Percentiles rank a stretch among this genome's conserved stretches.
These are phyloP conservation scores for Dactylellina drechsleri DNA, from an alignment of 2,329 filamentous ascomycete genomes.

Conservation along the genomic window DNA sequence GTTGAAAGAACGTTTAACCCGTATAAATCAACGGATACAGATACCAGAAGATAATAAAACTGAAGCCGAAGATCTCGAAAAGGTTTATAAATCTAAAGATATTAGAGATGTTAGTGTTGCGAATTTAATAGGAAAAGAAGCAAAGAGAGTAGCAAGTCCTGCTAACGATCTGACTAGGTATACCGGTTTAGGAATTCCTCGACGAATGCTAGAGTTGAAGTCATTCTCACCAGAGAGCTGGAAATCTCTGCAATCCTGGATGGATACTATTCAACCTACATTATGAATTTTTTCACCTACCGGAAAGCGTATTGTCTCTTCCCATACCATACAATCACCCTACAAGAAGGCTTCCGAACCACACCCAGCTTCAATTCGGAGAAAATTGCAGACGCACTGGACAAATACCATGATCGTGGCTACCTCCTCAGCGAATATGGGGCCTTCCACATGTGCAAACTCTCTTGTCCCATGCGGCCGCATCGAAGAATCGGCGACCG, in stretches of 20 bases:
- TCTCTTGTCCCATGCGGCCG: constrained; percentile 19
- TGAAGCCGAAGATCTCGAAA: constrained; percentile 7
- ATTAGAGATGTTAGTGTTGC: constrained; percentile 22
- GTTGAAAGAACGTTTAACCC: not conserved
- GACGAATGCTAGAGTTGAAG: constrained; percentile 2
- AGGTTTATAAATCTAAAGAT: constrained; percentile 14
- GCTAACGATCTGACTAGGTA: constrained; percentile 5
- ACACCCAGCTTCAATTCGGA: not conserved
- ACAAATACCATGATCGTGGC: constrained; percentile 12
- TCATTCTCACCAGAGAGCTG: constrained; percentile 13
- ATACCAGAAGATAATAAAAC: not conserved
- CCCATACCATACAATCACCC: constrained; percentile 20
- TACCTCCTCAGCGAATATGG: constrained; percentile 13
- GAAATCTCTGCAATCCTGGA: constrained; percentile 16
- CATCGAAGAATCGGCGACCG: constrained; percentile 28
- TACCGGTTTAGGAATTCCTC: not conserved
- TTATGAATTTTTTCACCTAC: constrained; percentile 46
- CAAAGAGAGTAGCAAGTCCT: not conserved
- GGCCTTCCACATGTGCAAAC: constrained; percentile 10
- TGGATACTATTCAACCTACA: constrained; percentile 40
- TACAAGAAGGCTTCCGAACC: constrained; percentile 11
- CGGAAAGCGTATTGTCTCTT: constrained; percentile 29
- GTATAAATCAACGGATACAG: not conserved
- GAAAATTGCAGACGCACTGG: not conserved
- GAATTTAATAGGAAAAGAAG: not conserved